Evolutionary conservation across 768 basidiomycete species (phyloP), one percentile per base, ranked within the genome.

Genomic region (Chlorophyllum brunneum): DNA sequence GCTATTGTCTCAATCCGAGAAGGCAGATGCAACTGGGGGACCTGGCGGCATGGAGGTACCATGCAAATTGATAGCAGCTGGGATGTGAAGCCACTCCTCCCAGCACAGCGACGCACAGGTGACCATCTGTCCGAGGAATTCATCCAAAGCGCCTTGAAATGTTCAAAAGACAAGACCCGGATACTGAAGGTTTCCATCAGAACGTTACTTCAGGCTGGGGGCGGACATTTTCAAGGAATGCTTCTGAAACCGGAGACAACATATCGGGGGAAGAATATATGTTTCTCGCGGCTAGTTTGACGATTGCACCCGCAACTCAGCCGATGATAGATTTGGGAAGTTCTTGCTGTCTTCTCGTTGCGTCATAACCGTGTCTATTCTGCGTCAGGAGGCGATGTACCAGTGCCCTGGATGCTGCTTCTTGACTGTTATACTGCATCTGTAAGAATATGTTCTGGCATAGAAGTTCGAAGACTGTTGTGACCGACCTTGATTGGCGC

Each of bases 191-290:
- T 49, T 11, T 41, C 51, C n/a, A 52, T 52, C 22, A 13, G 18
- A 15, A 20, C 41, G 9, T 20, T 52, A n/a, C n/a, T 44, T 8
- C 5, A 52, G n/a, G n/a, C 34, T 37, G 51, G 34, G 23, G 37
- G 26, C 27, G 26, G 51, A 18, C 34, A 16, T 45, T 13, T 24
- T n/a, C 31, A 29, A 37, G 42, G 31, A 3, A 15, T 37, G 42
- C 33, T 52, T 26, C 18, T 52, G 20, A 31, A 41, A 22, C 34
- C 51, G 3, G 34, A 41, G 34, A 33, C 16, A 34, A 29, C 42
- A 27, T 44, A 37, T 30, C 23, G 34, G 26, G 51, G 51, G 18
- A 37, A 52, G 33, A 36, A 27, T 13, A 44, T 52, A 34, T 10
- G 24, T 27, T 38, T 52, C 23, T 52, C 33, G 23, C 41, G 43